These are phyloP conservation scores for Polymyxa betae DNA, from an alignment of 208 protist species.

Conservation along the genomic window DNA sequence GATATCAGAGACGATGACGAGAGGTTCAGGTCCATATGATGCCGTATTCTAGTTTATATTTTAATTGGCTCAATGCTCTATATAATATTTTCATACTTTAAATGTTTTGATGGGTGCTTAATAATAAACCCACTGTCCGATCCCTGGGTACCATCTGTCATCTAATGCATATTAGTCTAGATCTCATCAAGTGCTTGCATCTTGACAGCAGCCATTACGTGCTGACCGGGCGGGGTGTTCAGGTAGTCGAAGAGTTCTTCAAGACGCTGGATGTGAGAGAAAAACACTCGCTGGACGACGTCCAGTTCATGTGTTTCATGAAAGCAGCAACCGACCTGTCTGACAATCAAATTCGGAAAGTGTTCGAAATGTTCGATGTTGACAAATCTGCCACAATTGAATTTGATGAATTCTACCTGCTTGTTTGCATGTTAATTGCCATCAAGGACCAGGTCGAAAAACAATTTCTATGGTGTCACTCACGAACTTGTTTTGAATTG, in stretches of 20 bases:
- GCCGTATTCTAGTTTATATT: too few relatives aligned
- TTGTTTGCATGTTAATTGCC: background rate
- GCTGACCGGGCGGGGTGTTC: background rate
- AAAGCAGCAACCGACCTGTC: background rate
- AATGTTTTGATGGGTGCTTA: too few relatives aligned
- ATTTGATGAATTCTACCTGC: background rate
- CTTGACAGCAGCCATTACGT: background rate
- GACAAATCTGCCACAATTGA: background rate
- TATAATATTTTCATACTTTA: too few relatives aligned
- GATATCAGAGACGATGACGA: background rate
- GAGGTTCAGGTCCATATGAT: too few relatives aligned
- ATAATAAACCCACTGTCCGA: too few relatives aligned
- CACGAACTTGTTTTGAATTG: background rate
- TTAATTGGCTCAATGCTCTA: too few relatives aligned
- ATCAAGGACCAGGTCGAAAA: background rate
- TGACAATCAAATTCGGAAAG: background rate
- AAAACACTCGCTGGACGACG: background rate
- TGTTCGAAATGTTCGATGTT: background rate
- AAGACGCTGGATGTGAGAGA: background rate
- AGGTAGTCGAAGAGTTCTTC: background rate
- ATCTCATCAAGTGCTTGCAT: background rate
- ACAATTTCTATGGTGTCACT: background rate
- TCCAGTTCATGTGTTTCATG: background rate
- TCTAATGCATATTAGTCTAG: background rate
- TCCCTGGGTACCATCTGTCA: too few relatives aligned